Percentiles rank a stretch among this genome's conserved stretches.
phyloP scores from a whole-genome alignment of 176 grass and related monocot genomes.

The Alopecurus myosuroides region DNA sequence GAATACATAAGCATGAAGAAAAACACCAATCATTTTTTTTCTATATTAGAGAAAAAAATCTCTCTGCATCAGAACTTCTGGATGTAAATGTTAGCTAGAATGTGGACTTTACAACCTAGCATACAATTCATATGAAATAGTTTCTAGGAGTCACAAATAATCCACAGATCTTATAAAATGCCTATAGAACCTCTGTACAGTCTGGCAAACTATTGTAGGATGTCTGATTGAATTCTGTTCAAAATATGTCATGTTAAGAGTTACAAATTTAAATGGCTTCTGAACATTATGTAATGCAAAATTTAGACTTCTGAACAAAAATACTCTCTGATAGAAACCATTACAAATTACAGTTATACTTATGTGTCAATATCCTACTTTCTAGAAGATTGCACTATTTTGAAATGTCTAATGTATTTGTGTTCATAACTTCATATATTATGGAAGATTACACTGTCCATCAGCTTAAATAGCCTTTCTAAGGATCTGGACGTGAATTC shows the following conservation, averaged over 20 bases:
- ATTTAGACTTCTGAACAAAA: not conserved
- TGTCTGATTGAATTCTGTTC: not conserved
- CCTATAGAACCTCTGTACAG: not conserved
- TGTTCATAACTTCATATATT: not conserved
- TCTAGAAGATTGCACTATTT: slow-evolving; percentile 9
- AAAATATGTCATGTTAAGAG: not conserved
- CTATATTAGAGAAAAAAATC: not conserved
- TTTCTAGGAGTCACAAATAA: not conserved
- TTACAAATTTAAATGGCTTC: not conserved
- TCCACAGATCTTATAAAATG: not conserved
- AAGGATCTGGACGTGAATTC: not conserved
- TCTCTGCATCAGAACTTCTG: not conserved
- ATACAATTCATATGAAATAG: slow-evolving; percentile 1
- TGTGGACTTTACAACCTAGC: not conserved
- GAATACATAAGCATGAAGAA: not conserved
- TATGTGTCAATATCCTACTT: not conserved
- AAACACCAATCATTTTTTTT: not conserved
- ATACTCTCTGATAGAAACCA: not conserved
- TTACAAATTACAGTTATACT: not conserved
- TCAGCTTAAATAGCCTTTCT: not conserved
- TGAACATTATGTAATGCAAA: not conserved
- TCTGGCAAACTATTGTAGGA: not conserved
- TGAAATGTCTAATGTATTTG: not conserved
- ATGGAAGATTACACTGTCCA: not conserved
- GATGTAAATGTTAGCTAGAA: not conserved